These are phyloP conservation scores for Shiraia bambusicola DNA, from an alignment of 2,329 filamentous ascomycete species.

Conservation along the genomic window DNA sequence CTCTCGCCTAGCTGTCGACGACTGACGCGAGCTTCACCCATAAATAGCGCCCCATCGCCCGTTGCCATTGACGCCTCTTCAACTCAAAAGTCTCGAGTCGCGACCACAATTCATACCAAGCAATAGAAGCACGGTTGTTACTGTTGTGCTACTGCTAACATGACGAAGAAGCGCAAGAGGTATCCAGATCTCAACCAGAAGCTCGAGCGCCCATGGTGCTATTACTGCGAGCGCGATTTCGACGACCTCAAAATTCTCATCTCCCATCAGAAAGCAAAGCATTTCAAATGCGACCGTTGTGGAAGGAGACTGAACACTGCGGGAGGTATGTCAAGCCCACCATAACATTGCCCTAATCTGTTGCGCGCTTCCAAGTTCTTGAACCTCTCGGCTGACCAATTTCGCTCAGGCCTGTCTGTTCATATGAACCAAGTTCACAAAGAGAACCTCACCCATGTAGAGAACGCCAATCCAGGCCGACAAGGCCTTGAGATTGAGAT, in stretches of 20 bases:
- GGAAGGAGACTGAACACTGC: conserved; percentile 87
- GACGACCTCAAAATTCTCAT: conserved; percentile 96
- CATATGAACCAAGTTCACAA: conserved; percentile 99
- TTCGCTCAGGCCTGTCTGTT: conserved; percentile 74
- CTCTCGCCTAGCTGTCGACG: too few relatives aligned
- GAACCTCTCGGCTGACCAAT: conserved; percentile 9
- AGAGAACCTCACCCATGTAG: conserved; percentile 80
- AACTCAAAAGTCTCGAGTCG: neutral
- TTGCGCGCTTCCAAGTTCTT: neutral
- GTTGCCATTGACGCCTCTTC: conserved; percentile 4
- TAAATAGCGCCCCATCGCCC: conserved; percentile 2
- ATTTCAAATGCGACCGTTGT: conserved; percentile 96
- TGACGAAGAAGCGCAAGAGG: conserved; percentile 79
- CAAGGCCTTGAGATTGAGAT: conserved; percentile 89
- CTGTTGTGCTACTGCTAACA: conserved; percentile 3
- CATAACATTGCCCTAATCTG: neutral
- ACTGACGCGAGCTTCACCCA: too few relatives aligned
- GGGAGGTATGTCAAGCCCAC: conserved; percentile 65
- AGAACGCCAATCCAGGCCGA: conserved; percentile 87
- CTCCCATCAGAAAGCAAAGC: conserved; percentile 97
- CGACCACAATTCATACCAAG: neutral
- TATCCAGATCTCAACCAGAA: conserved; percentile 87
- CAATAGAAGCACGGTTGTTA: neutral
- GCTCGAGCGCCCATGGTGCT: conserved; percentile 89
- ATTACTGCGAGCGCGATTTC: conserved; percentile 99